Percentiles rank a stretch among this genome's conserved stretches.
Conservation (phyloP, 495 filamentous ascomycete species). For the Aspergillus coremiiformis region DNA sequence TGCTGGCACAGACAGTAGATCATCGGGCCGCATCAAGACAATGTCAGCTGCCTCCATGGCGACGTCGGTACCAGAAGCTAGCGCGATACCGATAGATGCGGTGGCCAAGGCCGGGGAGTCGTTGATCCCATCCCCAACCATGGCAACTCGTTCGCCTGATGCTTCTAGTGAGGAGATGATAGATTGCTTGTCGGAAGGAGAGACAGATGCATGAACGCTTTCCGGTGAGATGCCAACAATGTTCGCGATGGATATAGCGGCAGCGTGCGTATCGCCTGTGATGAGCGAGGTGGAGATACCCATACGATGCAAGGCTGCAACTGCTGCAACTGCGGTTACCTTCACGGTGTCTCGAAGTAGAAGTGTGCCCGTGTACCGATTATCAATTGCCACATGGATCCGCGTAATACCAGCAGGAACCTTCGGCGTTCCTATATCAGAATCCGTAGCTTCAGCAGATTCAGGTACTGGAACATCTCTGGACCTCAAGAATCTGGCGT, state of each 20-base stretch:
- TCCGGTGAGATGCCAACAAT: slow-evolving; percentile 71
- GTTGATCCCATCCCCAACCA: slow-evolving; percentile 99
- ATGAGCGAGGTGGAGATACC: slow-evolving; percentile 83
- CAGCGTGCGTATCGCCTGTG: slow-evolving; percentile 80
- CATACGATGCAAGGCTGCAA: slow-evolving; percentile 77
- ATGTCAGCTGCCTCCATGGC: slow-evolving; percentile 97
- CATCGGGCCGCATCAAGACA: slow-evolving; percentile 87
- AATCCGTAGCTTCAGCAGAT: slow-evolving; percentile 38
- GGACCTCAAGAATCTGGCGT: slow-evolving; percentile 64
- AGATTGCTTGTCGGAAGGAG: slow-evolving; percentile 78
- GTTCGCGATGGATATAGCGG: slow-evolving; percentile 73
- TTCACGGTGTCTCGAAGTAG: slow-evolving; percentile 88
- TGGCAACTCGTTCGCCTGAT: slow-evolving; percentile 70
- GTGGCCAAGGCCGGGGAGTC: slow-evolving; percentile 94
- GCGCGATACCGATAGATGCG: slow-evolving; percentile 85
- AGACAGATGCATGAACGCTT: slow-evolving; percentile 73
- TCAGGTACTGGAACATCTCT: slow-evolving; percentile 60
- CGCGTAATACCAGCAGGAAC: slow-evolving; percentile 63
- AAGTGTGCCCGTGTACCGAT: slow-evolving; percentile 68
- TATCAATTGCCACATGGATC: slow-evolving; percentile 85
- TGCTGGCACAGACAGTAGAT: slow-evolving; percentile 86
- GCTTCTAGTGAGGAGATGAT: slow-evolving; percentile 74
- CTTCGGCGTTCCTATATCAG: slow-evolving; percentile 23
- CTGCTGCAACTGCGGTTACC: slow-evolving; percentile 69
- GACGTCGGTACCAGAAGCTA: slow-evolving; percentile 89